phyloP scores from a whole-genome alignment of 2,329 filamentous ascomycete species.

The Periconia sp. region DNA sequence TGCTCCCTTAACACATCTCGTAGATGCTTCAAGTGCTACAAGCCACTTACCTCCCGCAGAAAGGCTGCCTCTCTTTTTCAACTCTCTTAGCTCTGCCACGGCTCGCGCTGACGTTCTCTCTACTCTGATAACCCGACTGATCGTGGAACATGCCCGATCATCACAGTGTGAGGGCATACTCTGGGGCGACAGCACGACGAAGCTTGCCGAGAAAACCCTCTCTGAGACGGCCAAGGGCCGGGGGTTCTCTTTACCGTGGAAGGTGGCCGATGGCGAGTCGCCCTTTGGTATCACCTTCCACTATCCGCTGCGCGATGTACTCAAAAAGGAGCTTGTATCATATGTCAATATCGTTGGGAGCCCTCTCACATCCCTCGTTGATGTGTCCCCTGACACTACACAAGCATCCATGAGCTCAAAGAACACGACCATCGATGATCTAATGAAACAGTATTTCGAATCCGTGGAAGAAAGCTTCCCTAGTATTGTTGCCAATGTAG shows the following conservation, averaged over 20 bases:
- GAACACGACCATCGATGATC: conserved; percentile 85
- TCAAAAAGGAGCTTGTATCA: conserved; percentile 76
- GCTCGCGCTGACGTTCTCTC: conserved; percentile 75
- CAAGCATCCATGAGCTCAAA: conserved; percentile 65
- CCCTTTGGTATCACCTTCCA: conserved; percentile 67
- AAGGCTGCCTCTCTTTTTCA: conserved; percentile 60
- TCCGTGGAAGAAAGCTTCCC: conserved; percentile 86
- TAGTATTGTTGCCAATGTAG: conserved; percentile 93
- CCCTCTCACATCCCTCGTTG: conserved; percentile 54
- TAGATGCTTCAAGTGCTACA: conserved; percentile 10
- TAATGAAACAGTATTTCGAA: conserved; percentile 88
- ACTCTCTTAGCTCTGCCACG: conserved; percentile 72
- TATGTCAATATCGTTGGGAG: conserved; percentile 66
- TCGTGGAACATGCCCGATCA: conserved; percentile 60
- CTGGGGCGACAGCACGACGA: conserved; percentile 85
- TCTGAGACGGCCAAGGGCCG: conserved; percentile 90
- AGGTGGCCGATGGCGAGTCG: conserved; percentile 75
- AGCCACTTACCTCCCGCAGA: conserved; percentile 14
- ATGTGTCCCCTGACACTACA: conserved; percentile 30
- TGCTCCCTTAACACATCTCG: conserved; percentile 24
- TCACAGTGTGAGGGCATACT: conserved; percentile 72
- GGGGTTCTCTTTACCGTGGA: conserved; percentile 82
- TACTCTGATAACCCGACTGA: conserved; percentile 73
- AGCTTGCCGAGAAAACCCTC: conserved; percentile 83
- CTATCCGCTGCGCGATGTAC: conserved; percentile 84